Base-by-base conservation (phyloP, 1,284 basidiomycete species). In the Cryptococcus neoformans region DNA sequence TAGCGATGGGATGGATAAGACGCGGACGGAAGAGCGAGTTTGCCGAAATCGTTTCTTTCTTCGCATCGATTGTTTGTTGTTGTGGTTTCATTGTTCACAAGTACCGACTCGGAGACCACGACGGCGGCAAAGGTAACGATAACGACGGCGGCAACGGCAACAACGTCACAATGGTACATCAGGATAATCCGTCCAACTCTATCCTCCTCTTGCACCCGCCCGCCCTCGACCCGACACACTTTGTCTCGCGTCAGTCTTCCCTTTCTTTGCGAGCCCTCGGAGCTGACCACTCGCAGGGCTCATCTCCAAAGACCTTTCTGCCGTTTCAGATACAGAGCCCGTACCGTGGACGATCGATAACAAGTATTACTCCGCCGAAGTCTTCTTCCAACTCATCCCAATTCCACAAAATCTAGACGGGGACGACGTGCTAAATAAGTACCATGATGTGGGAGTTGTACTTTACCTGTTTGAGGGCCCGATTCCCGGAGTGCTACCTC, bases 311-410 rank as follows among this genome's bases (percentile, higher is more conserved):
- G 21, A 21, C 21, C 21, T 21, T 21, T 21, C 21, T 21, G 21
- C 21, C 21, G 6, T 36, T 38, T 48, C 40, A 17, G 52, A 57
- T 1, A 54, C 49, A 44, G 52, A 54, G 11, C 17, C 17, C 1
- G 74, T 88, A 38, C 85, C 85, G 11, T 92, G 89, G 88, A 86
- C 81, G 38, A 88, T 93, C 58, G 79, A 80, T 57, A 92, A 93
- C 80, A 88, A 85, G 74, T 93, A 93, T 76, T 93, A 92, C 77
- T 83, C 85, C 10, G 90, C 90, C 4, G 77, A 83, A 53, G 87
- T 92, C 6, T 82, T 85, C 55, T 88, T 92, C 67, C 79, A 57
- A 10, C 10, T 41, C 10, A 17, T 44, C 12, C n/a, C 51, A 28
- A 21, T 21, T 21, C 21, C 21, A 21, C 21, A 21, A 21, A 21